phyloP scores from a whole-genome alignment of 2,329 filamentous ascomycete species.

The Xylariaceae sp. region DNA sequence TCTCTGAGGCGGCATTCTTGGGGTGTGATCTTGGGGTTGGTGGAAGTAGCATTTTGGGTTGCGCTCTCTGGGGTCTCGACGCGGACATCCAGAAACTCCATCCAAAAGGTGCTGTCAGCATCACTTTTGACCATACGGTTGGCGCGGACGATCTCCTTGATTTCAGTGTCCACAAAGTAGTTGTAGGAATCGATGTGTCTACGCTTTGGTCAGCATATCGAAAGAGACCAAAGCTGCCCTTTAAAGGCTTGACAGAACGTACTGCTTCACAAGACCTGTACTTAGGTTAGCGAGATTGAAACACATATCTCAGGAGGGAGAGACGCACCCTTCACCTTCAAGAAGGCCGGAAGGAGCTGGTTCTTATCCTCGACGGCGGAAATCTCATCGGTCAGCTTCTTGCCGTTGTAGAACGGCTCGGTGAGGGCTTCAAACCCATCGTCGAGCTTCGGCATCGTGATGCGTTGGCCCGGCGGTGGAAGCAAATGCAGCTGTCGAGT shows the following conservation, averaged over 20 bases:
- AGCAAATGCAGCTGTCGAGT: no score
- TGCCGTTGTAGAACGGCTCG: conserved; percentile 67
- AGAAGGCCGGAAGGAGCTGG: conserved; percentile 93
- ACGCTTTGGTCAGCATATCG: conserved; percentile 11
- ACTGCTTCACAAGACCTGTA: conserved; percentile 76
- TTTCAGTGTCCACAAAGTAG: conserved; percentile 93
- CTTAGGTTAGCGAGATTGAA: conserved; percentile 4
- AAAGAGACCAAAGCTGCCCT: background rate
- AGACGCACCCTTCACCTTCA: conserved; percentile 81
- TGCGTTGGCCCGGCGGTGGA: conserved; percentile 5
- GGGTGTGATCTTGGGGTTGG: conserved; percentile 75
- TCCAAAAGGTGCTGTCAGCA: conserved; percentile 87
- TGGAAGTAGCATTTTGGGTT: conserved; percentile 69
- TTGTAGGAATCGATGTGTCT: conserved; percentile 97
- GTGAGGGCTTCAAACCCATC: conserved; percentile 65
- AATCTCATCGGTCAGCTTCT: conserved; percentile 64
- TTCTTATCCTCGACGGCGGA: conserved; percentile 81
- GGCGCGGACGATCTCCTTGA: conserved; percentile 93
- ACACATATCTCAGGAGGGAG: conserved; percentile 7
- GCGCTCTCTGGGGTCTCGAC: conserved; percentile 78
- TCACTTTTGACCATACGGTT: conserved; percentile 88
- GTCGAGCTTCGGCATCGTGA: conserved; percentile 53
- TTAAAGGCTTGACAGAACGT: conserved; percentile 29
- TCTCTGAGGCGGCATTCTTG: conserved; percentile 96
- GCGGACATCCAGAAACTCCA: conserved; percentile 90